Evolutionary conservation across 192 early-diverging fungal genomes (phyloP).

Genomic region (Coemansia sp.): DNA sequence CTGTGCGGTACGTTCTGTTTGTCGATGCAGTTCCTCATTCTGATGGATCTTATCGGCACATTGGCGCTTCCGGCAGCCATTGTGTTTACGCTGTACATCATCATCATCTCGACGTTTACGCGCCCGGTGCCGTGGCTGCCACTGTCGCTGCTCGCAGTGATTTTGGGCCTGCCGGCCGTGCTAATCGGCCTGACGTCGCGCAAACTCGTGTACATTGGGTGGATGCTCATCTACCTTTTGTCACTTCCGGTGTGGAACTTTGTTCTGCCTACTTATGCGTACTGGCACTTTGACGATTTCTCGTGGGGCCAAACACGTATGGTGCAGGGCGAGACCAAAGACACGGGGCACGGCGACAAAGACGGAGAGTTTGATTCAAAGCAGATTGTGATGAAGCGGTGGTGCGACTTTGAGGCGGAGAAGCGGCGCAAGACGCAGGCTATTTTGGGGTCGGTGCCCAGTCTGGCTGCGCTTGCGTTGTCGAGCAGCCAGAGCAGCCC

Average conservation of each 20-base stretch:
- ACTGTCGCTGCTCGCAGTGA: slow-evolving; percentile 64
- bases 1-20: slow-evolving; percentile 88
- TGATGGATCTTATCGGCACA: slow-evolving; percentile 92
- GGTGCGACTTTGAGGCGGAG: slow-evolving; percentile 70
- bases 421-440: slow-evolving; percentile 55
- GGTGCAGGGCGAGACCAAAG: slow-evolving; percentile 64
- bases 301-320: slow-evolving; percentile 81
- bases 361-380: slow-evolving; percentile 75
- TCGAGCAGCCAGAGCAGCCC: slow-evolving; percentile 15
- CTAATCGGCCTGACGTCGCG: slow-evolving; percentile 80
- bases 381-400: slow-evolving; percentile 75
- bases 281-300: slow-evolving; percentile 89
- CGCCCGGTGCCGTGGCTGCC: slow-evolving; percentile 61
- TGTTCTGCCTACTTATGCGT: slow-evolving; percentile 72
- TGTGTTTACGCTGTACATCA: slow-evolving; percentile 79
- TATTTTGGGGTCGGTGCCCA: slow-evolving; percentile 42
- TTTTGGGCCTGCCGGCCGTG: slow-evolving; percentile 75
- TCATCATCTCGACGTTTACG: slow-evolving; percentile 65
- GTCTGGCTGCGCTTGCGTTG: slow-evolving; percentile 34
- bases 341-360: slow-evolving; percentile 61
- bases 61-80: slow-evolving; percentile 91
- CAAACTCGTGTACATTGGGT: slow-evolving; percentile 74
- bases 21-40: slow-evolving; percentile 95
- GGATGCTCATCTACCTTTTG: slow-evolving; percentile 79
- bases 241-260: slow-evolving; percentile 81